phyloP scores from a whole-genome alignment of 306 rosid genomes.

The Castanea crenata region DNA sequence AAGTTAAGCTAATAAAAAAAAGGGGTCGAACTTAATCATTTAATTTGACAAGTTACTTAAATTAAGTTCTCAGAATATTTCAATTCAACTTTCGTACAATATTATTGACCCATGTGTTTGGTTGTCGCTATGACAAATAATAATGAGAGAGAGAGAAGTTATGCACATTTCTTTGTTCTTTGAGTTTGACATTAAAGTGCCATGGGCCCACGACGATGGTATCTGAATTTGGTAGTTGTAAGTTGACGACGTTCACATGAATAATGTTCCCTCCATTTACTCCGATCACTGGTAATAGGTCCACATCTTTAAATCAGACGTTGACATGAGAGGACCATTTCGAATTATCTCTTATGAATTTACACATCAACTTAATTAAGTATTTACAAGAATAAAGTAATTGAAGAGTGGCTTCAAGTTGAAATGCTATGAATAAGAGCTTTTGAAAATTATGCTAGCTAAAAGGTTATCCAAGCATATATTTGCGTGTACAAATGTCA shows the following conservation, averaged over 20 bases:
- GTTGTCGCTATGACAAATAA: conserved; percentile 30
- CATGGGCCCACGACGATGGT: conserved; percentile 25
- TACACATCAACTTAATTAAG: neutral
- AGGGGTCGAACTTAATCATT: too few species aligned
- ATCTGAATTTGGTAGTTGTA: conserved; percentile 79
- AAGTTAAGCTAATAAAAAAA: too few species aligned
- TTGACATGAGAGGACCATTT: conserved; percentile 50
- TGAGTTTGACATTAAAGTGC: conserved; percentile 56
- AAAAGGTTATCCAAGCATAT: too few species aligned
- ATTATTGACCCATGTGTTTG: conserved; percentile 12
- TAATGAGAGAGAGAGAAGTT: conserved; percentile 39
- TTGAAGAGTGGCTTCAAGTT: neutral
- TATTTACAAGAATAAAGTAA: neutral
- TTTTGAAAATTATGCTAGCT: too few species aligned
- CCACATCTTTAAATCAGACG: conserved; percentile 80
- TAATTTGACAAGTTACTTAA: neutral
- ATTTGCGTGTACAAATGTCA: too few species aligned
- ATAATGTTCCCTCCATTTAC: conserved; percentile 90
- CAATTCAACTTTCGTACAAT: too few species aligned
- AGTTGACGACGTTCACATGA: conserved; percentile 91
- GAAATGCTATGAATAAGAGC: neutral
- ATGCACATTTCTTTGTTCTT: conserved; percentile 31
- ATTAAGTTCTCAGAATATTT: neutral
- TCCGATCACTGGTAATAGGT: conserved; percentile 70
- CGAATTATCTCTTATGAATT: conserved; percentile 1